phyloP scores from a whole-genome alignment of 2,329 filamentous ascomycete genomes.

The Neopestalotiopsis clavispora region DNA sequence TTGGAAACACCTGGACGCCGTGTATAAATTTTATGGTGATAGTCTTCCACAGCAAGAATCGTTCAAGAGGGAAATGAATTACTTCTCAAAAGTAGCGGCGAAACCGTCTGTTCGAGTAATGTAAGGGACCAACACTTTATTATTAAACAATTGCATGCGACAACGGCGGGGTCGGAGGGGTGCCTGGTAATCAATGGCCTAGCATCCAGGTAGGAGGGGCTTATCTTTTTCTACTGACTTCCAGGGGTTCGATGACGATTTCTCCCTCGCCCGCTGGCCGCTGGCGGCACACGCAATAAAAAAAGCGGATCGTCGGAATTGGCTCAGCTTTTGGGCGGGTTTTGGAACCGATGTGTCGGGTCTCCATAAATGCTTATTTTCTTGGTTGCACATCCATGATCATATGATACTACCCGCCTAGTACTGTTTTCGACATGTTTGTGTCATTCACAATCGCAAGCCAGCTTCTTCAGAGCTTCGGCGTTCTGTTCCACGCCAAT shows the following conservation, averaged over 20 bases:
- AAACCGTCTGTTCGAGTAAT: not conserved
- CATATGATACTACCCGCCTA: not conserved
- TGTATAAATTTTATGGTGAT: no score
- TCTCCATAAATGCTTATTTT: not conserved
- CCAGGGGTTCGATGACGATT: constrained; percentile 12
- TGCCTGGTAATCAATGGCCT: not conserved
- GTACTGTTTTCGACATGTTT: no score
- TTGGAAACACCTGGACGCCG: not conserved
- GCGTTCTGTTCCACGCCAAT: not conserved
- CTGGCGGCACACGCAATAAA: not conserved
- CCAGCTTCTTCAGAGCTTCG: no score
- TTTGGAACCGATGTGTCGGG: not conserved
- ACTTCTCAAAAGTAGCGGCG: not conserved
- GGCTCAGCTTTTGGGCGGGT: not conserved
- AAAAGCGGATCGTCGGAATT: not conserved
- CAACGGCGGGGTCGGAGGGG: constrained; percentile 11
- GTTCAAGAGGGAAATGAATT: not conserved
- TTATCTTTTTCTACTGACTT: constrained; percentile 8
- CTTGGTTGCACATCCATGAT: not conserved
- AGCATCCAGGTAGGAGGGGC: not conserved
- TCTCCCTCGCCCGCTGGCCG: not conserved
- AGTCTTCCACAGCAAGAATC: no score
- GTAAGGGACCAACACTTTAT: not conserved
- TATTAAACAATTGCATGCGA: not conserved
- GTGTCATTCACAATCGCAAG: no score